Conservation (phyloP, 805 yeast genomes). For the Kuraishia molischiana region DNA sequence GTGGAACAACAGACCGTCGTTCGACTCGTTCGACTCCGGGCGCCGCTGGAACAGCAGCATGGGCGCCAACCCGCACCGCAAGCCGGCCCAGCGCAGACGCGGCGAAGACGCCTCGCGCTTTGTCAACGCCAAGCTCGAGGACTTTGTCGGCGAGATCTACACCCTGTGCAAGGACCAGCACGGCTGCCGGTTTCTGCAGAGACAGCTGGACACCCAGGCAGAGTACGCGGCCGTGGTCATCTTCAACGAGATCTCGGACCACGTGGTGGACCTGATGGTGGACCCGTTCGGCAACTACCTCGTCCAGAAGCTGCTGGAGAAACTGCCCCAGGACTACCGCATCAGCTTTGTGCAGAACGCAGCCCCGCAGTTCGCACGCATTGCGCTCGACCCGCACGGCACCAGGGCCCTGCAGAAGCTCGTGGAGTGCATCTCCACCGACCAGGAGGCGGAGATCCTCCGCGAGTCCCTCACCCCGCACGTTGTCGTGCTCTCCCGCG, state of each 20-base stretch:
- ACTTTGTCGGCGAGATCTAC: constrained; percentile 64
- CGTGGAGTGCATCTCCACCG: constrained; percentile 69
- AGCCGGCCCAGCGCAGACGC: constrained; percentile 18
- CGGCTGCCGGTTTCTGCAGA: constrained; percentile 89
- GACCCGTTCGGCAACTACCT: constrained; percentile 98
- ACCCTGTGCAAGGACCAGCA: constrained; percentile 91
- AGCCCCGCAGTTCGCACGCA: constrained; percentile 60
- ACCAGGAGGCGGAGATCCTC: constrained; percentile 61
- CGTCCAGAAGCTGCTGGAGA: constrained; percentile 82
- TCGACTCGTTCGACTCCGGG: not conserved
- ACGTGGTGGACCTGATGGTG: constrained; percentile 81
- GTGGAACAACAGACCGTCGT: too few species aligned
- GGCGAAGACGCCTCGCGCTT: constrained; percentile 68
- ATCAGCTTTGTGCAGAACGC: constrained; percentile 60
- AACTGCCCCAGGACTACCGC: constrained; percentile 61
- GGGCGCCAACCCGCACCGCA: not conserved
- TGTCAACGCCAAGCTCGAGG: constrained; percentile 55
- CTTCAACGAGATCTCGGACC: constrained; percentile 68
- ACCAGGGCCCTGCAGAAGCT: constrained; percentile 91
- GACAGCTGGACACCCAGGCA: constrained; percentile 63
- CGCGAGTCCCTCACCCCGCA: constrained; percentile 39
- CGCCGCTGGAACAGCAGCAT: not conserved
- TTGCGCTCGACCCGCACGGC: constrained; percentile 92
- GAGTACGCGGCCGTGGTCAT: constrained; percentile 62
- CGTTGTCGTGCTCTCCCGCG: constrained; percentile 74